Evolutionary conservation across 331 rosid genomes (phyloP).

Genomic region (Stylosanthes scabra): DNA sequence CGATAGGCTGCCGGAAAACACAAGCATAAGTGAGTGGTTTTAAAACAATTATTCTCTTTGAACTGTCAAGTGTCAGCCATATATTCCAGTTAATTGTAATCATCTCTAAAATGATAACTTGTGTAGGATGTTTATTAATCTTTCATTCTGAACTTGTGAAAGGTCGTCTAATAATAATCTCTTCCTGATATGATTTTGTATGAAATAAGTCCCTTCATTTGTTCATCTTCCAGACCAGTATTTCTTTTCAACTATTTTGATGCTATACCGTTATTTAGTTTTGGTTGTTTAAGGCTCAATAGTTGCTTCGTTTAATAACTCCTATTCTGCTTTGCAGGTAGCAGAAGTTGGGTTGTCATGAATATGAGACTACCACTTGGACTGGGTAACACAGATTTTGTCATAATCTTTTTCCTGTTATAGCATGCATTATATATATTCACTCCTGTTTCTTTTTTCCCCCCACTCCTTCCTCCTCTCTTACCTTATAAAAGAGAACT

Average conservation of each 20-base stretch:
- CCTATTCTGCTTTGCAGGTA: neutral
- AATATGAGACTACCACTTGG: neutral
- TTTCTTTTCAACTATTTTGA: neutral
- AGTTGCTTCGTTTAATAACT: neutral
- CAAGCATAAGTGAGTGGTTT: too few species aligned
- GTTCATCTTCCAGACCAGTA: neutral
- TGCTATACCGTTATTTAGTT: neutral
- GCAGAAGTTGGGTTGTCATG: neutral
- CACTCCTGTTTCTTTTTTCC: too few species aligned
- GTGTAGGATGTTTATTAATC: neutral
- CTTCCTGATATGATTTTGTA: neutral
- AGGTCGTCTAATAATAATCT: neutral
- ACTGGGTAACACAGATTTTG: neutral
- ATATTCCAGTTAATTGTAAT: too few species aligned
- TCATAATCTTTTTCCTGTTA: neutral
- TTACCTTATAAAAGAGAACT: too few species aligned
- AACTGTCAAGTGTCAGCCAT: too few species aligned
- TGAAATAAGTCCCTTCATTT: neutral
- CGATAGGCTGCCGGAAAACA: neutral
- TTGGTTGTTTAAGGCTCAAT: neutral
- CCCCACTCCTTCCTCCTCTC: too few species aligned
- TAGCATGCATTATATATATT: neutral
- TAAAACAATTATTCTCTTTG: too few species aligned
- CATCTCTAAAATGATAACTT: neutral
- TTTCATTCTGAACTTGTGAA: neutral